phyloP scores from a whole-genome alignment of 805 yeast species.

The Yarrowia phangngaensis region DNA sequence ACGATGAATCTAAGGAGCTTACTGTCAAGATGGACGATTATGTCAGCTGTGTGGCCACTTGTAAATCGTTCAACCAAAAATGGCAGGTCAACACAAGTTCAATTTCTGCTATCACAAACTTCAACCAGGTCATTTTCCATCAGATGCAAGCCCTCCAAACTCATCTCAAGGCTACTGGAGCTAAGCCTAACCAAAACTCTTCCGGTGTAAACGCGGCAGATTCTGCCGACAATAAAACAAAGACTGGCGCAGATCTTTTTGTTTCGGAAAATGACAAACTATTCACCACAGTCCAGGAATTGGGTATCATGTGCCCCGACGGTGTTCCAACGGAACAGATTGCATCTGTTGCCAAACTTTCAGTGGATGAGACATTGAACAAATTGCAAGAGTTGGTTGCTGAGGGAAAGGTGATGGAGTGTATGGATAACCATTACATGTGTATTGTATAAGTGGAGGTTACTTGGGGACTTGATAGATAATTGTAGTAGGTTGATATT shows the following conservation, averaged over 20 bases:
- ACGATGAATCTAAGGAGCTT: conserved; percentile 37
- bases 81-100: conserved; percentile 50
- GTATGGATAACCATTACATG: conserved; percentile 17
- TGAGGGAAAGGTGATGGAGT: conserved; percentile 13
- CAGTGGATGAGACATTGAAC: not conserved
- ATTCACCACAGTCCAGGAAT: not conserved
- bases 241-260: conserved; percentile 11
- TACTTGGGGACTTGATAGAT: too few relatives aligned
- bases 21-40: conserved; percentile 44
- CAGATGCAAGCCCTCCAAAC: conserved; percentile 52
- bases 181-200: conserved; percentile 1
- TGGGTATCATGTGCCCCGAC: conserved; percentile 4
- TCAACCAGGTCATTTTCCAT: conserved; percentile 60
- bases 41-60: conserved; percentile 48
- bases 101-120: conserved; percentile 50
- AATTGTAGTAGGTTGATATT: too few relatives aligned
- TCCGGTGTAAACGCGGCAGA: not conserved
- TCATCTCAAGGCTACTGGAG: conserved; percentile 9
- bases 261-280: conserved; percentile 6
- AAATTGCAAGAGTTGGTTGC: conserved; percentile 7
- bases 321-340: conserved; percentile 23
- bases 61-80: conserved; percentile 50
- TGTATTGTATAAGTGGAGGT: not conserved
- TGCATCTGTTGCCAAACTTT: not conserved
- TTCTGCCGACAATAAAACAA: not conserved